These are phyloP conservation scores for Pythium myriotylum DNA, from an alignment of 352 stramenopile species.

Conservation along the genomic window DNA sequence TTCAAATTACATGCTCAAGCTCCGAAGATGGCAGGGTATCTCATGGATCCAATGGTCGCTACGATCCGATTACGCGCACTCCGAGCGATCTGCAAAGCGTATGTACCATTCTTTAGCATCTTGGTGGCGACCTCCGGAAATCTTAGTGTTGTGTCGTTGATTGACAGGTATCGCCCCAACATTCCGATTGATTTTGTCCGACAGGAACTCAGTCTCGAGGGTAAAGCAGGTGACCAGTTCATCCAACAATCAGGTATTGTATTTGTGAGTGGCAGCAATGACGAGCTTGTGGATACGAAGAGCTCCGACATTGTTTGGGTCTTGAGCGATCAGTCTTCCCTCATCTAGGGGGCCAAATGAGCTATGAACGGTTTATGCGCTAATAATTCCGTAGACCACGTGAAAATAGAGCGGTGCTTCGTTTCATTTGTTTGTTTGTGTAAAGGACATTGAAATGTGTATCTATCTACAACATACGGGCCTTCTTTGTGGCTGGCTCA, in stretches of 20 bases:
- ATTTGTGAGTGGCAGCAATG: conserved; percentile 66
- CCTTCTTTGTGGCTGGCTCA: conserved; percentile 63
- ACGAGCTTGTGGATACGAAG: conserved; percentile 74
- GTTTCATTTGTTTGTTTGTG: not conserved
- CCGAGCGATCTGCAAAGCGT: conserved; percentile 89
- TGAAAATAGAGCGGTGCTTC: not conserved
- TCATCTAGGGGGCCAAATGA: conserved; percentile 57
- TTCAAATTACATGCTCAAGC: conserved; percentile 87
- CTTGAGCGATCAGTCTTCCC: conserved; percentile 77
- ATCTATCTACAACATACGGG: conserved; percentile 26
- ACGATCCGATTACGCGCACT: conserved; percentile 81
- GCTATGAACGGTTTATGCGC: no score
- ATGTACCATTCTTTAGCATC: conserved; percentile 31
- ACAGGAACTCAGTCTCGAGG: conserved; percentile 73
- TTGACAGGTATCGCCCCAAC: conserved; percentile 66
- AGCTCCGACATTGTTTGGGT: conserved; percentile 84
- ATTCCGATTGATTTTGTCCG: conserved; percentile 75
- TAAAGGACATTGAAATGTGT: not conserved
- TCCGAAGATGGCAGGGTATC: conserved; percentile 90
- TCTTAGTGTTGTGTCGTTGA: not conserved
- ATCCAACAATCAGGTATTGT: conserved; percentile 73
- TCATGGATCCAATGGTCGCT: conserved; percentile 88
- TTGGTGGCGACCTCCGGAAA: not conserved
- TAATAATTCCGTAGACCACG: not conserved
- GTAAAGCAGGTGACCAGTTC: conserved; percentile 71